Conservation (phyloP, 768 basidiomycete species). For the Tubosaeta sp. region DNA sequence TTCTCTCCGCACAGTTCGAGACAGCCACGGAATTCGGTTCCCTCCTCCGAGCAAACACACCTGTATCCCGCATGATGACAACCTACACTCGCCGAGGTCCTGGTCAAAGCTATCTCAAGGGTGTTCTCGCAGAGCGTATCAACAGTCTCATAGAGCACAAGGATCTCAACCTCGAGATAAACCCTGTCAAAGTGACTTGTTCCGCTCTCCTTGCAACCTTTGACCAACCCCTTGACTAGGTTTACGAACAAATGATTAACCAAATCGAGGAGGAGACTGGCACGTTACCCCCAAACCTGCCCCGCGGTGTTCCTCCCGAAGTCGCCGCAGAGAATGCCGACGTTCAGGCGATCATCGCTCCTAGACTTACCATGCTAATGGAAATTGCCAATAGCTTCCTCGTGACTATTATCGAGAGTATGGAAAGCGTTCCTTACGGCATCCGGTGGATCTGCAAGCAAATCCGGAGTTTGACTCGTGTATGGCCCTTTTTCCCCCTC, state of each 20-base stretch:
- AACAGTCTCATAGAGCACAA: conserved; percentile 99
- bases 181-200: conserved; percentile 82
- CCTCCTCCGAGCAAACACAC: conserved; percentile 95
- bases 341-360: conserved; percentile 97
- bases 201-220: neutral
- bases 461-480: conserved; percentile 92
- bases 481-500: conserved; percentile 34
- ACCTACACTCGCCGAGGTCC: conserved; percentile 98
- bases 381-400: conserved; percentile 99
- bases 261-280: conserved; percentile 99
- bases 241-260: conserved; percentile 99
- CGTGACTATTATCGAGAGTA: conserved; percentile 94
- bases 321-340: conserved; percentile 91
- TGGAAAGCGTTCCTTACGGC: conserved; percentile 98
- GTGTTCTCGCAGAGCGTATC: conserved; percentile 95
- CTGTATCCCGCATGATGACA: conserved; percentile 99
- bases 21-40: conserved; percentile 99
- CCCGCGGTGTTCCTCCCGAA: conserved; percentile 91
- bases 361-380: conserved; percentile 97
- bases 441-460: conserved; percentile 99
- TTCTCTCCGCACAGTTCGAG: conserved; percentile 97
- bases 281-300: conserved; percentile 82
- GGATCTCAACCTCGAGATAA: conserved; percentile 98
- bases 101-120: conserved; percentile 97
- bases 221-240: conserved; percentile 41